Evolutionary conservation across 306 rosid genomes (phyloP), one percentile per base, ranked within the genome.

Genomic region (Dalbergia oliveri): DNA sequence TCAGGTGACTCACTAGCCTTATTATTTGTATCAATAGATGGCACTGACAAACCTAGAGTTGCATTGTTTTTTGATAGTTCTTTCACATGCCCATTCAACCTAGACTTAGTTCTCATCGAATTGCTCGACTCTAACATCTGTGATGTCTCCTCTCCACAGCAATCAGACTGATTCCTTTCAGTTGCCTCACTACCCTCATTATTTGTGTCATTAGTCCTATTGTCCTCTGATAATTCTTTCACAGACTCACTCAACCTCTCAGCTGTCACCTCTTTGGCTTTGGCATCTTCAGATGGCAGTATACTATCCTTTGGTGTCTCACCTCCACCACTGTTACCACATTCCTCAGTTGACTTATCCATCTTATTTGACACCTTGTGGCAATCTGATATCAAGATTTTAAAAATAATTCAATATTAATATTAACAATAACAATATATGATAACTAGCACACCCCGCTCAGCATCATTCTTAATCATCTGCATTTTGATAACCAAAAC

Each of bases 331-430:
- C 7, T 65, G 10, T 45, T 53, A 63, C 57, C 73, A 81, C 65
- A 86, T 59, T 86, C 83, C 18, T 53, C 37, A 50, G 76, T 53
- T 45, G 59, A 82, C 63, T 37, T 83, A 66, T 75, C 66, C 68
- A 43, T 61, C 68, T 63, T 68, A 71, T 60, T 82, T 50, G 66
- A 21, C 82, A 80, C 79, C 84, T 58, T 78, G 11, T 9, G 77
- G 79, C 33, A 39, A 69, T 57, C 98, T 94, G 76, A 57, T 78
- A 83, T 80, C 81, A 73, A 61, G 39, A 19, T 80, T 57, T 41
- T 31, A 66, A 75, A 54, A 72, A 56, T 26, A 51, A 33, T 23
- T 47, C 15, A 66, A 76, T n/a, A 66, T n/a, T 5, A 44, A 51
- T 12, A 23, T 66, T 57, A 75, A n/a, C n/a, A 76, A 45, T 21